Evolutionary conservation across 345 rosid genomes (phyloP).

Genomic region (Eucalyptus erythrocorys): DNA sequence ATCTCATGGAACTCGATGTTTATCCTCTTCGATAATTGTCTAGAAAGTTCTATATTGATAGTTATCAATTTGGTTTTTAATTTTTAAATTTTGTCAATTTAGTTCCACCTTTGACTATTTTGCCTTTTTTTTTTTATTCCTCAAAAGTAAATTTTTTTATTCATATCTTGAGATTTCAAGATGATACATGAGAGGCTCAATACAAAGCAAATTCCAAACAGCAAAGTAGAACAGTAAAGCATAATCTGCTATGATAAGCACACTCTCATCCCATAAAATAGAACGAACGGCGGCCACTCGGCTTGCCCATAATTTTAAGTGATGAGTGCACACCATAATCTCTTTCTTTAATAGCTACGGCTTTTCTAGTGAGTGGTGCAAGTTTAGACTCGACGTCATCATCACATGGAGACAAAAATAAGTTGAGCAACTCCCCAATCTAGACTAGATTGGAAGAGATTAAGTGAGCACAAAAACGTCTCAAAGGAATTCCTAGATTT

Average conservation of each 20-base stretch:
- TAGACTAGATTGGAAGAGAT: not conserved
- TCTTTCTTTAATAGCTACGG: not conserved
- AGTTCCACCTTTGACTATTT: accelerated
- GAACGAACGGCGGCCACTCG: accelerated
- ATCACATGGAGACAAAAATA: not conserved
- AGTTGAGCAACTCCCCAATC: not conserved
- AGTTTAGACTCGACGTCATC: too few species aligned
- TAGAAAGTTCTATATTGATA: accelerated
- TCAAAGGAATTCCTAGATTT: not conserved
- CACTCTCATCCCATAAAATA: not conserved
- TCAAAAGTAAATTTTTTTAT: too few species aligned
- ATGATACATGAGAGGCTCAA: not conserved
- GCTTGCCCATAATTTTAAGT: not conserved
- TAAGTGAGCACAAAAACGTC: not conserved
- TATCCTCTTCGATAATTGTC: accelerated
- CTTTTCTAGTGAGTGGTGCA: not conserved
- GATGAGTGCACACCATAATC: not conserved
- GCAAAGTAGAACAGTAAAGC: not conserved
- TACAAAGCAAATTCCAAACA: not conserved
- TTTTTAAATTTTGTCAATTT: accelerated
- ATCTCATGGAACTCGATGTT: not conserved
- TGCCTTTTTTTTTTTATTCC: not conserved
- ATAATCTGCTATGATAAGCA: not conserved
- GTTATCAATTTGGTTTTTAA: accelerated
- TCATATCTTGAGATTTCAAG: too few species aligned